Base-by-base conservation (phyloP, 2,329 filamentous ascomycete species). In the Botryotinia narcissicola region DNA sequence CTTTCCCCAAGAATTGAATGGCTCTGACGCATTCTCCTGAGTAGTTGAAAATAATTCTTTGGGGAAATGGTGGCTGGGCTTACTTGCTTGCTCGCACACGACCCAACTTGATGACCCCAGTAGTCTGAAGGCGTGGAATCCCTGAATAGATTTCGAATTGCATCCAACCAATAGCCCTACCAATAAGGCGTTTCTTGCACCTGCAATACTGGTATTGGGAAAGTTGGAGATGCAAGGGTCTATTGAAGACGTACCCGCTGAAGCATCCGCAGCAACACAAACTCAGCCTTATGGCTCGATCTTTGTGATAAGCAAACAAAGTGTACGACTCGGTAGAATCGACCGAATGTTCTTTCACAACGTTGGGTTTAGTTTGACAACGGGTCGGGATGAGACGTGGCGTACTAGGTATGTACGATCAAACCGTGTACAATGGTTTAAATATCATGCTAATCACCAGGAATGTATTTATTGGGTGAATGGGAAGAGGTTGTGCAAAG, bases 261-360 rank as follows among this genome's bases (percentile, higher is more conserved):
- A 59, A 70, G 66, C 57, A 70, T 73, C 74, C 74, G 75, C 75
- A 73, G 74, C 74, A 67, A 77, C 75, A 78, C 77, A 74, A 77
- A 73, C 74, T 74, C 68, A 68, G 66, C 70, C 57, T 57, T 63
- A 71, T 73, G 61, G 73, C 61, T 51, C 62, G 62, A 60, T 66
- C 42, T 70, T 62, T 54, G 71, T 78, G 78, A 75, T 75, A 76
- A 76, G 74, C 74, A 76, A 76, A 74, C 72, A 51, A 67, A 75
- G 44, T 61, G 75, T 75, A 48, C 75, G 63, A 78, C 76, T 79
- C 75, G 77, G 74, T 68, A 74, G 75, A 73, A 69, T 42, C 71
- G 71, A 73, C 71, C 71, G 57, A 73, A 73, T 63, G 71, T 70
- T 73, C 64, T 73, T 73, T 62, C 68, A 51, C 54, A 62, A 70